These are phyloP conservation scores for Yarrowia sp. DNA, from an alignment of 805 yeast genomes.

Conservation along the genomic window DNA sequence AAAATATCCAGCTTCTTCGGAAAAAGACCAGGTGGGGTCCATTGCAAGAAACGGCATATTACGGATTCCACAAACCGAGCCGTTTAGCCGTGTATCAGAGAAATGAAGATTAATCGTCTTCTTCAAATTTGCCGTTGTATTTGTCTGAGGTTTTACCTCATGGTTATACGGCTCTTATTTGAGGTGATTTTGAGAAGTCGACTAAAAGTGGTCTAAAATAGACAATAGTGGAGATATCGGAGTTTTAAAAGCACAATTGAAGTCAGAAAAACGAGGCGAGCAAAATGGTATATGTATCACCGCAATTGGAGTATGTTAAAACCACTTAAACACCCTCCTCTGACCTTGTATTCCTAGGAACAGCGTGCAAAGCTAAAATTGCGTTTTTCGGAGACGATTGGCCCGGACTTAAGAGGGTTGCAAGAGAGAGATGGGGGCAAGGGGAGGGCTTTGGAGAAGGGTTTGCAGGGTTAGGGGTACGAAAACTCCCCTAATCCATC, in stretches of 20 bases:
- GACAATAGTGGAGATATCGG: neutral
- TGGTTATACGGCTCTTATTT: slow-evolving; percentile 24
- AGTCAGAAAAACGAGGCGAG: neutral
- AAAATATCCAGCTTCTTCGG: neutral
- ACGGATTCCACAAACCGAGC: slow-evolving; percentile 1
- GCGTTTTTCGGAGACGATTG: slow-evolving; percentile 36
- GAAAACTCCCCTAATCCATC: neutral
- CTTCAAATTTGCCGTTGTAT: too few relatives aligned
- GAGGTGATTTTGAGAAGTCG: slow-evolving; percentile 5
- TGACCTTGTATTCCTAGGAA: slow-evolving; percentile 1
- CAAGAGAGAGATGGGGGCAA: neutral
- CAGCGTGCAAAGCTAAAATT: slow-evolving; percentile 17
- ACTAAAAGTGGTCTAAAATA: neutral
- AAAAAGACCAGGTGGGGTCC: slow-evolving; percentile 10
- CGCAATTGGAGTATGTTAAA: neutral
- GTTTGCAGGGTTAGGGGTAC: neutral
- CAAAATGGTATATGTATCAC: neutral
- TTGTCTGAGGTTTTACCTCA: slow-evolving; percentile 9
- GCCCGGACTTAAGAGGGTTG: slow-evolving; percentile 20
- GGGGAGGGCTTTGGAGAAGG: neutral
- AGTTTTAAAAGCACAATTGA: neutral
- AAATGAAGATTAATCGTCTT: too few relatives aligned
- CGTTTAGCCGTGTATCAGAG: slow-evolving; percentile 1
- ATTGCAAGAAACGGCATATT: slow-evolving; percentile 6
- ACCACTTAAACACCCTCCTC: neutral